Evolutionary conservation across 768 basidiomycete genomes (phyloP).

Genomic region (Podaxis carcinomalis): DNA sequence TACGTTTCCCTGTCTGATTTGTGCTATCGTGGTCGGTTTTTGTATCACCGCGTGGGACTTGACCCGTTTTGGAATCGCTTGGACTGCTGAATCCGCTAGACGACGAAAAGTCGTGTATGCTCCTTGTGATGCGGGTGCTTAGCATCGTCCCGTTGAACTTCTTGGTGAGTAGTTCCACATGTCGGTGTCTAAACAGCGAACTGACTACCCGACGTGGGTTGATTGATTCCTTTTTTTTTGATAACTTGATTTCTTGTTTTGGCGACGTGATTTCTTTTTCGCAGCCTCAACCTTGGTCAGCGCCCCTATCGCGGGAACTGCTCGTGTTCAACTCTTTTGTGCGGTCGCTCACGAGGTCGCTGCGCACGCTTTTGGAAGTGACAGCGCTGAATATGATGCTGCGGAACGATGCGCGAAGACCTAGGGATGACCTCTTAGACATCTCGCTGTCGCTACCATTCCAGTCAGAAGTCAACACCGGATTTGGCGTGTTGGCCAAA

Average conservation of each 20-base stretch:
- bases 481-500: slow-evolving; percentile 95
- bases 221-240: not conserved
- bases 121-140: slow-evolving; percentile 93
- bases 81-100: slow-evolving; percentile 38
- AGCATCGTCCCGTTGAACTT: slow-evolving; percentile 94
- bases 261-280: slow-evolving; percentile 11
- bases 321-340: slow-evolving; percentile 99
- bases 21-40: not conserved
- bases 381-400: slow-evolving; percentile 91
- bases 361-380: slow-evolving; percentile 88
- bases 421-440: slow-evolving; percentile 89
- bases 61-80: not conserved
- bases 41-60: not conserved
- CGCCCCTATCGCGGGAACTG: slow-evolving; percentile 93
- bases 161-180: slow-evolving; percentile 54
- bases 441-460: slow-evolving; percentile 91
- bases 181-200: not conserved
- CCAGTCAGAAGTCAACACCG: slow-evolving; percentile 95
- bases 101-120: slow-evolving; percentile 90
- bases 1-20: not conserved
- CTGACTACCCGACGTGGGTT: not conserved
- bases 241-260: slow-evolving; percentile 11
- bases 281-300: slow-evolving; percentile 89
- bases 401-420: slow-evolving; percentile 79
- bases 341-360: slow-evolving; percentile 82